Percentiles rank a stretch among this genome's conserved stretches.
Evolutionary conservation across 2,329 filamentous ascomycete species (phyloP).

Genomic region (Diaporthe caulivora): DNA sequence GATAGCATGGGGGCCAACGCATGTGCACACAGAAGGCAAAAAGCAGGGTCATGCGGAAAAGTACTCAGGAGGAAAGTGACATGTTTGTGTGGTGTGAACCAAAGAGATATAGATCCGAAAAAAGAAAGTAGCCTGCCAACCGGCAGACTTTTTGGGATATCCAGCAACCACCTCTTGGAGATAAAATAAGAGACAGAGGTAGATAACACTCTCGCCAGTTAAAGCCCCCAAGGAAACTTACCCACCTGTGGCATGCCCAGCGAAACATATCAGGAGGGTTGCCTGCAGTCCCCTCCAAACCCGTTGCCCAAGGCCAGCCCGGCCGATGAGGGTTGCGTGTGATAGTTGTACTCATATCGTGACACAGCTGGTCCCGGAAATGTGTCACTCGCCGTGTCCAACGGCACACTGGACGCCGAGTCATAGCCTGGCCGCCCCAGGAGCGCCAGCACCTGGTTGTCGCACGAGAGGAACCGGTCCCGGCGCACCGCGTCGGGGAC

Average conservation of each 20-base stretch:
- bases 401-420: neutral
- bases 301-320: neutral
- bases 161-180: neutral
- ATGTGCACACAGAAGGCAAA: neutral
- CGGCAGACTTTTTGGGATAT: neutral
- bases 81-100: neutral
- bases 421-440: neutral
- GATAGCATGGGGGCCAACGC: neutral
- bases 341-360: neutral
- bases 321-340: neutral
- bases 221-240: neutral
- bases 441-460: neutral
- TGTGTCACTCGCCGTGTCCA: neutral
- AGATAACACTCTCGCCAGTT: neutral
- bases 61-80: neutral
- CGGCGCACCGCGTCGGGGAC: neutral
- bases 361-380: neutral
- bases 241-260: conserved; percentile 1
- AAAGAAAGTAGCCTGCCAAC: neutral
- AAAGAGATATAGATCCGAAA: neutral
- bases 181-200: neutral
- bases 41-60: neutral
- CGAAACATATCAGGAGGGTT: neutral
- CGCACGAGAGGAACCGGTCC: neutral
- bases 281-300: neutral